Conservation (phyloP, 805 yeast genomes). For the Wickerhamomyces mucosus region DNA sequence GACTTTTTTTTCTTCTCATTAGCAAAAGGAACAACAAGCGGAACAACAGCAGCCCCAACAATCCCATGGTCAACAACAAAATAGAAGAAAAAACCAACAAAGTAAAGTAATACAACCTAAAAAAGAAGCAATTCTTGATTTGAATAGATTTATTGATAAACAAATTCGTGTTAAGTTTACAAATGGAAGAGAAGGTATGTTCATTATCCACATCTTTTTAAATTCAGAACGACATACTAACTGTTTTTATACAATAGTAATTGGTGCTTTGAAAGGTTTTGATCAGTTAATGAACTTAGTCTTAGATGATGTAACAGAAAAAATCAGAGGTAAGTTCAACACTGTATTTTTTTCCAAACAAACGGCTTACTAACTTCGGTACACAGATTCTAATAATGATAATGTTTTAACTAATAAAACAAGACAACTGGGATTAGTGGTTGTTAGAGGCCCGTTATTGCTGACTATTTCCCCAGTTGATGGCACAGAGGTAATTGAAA, state of each 20-base stretch:
- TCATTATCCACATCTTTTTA: too few relatives aligned
- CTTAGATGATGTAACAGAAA: slow-evolving; percentile 61
- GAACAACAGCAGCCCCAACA: slow-evolving; percentile 10
- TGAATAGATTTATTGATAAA: slow-evolving; percentile 67
- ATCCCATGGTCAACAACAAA: slow-evolving; percentile 10
- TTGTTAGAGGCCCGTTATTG: slow-evolving; percentile 77
- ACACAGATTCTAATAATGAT: slow-evolving; percentile 51
- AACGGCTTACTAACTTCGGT: slow-evolving; percentile 4
- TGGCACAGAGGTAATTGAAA: slow-evolving; percentile 61
- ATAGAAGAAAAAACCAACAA: slow-evolving; percentile 11
- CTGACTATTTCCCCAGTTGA: slow-evolving; percentile 63
- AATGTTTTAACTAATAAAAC: slow-evolving; percentile 43
- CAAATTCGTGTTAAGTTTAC: slow-evolving; percentile 67
- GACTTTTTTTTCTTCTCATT: neutral
- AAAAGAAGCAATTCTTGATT: slow-evolving; percentile 81
- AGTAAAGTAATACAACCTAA: slow-evolving; percentile 60
- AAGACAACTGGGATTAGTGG: slow-evolving; percentile 67
- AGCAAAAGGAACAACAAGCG: slow-evolving; percentile 6
- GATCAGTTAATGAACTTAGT: slow-evolving; percentile 78
- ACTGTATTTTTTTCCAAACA: neutral
- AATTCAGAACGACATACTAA: too few relatives aligned
- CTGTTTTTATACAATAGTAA: too few relatives aligned
- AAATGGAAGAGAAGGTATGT: slow-evolving; percentile 64
- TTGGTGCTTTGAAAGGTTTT: slow-evolving; percentile 79
- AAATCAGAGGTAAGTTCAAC: slow-evolving; percentile 38